Evolutionary conservation across 352 stramenopile genomes (phyloP).

Genomic region (Phytophthora ohioensis): DNA sequence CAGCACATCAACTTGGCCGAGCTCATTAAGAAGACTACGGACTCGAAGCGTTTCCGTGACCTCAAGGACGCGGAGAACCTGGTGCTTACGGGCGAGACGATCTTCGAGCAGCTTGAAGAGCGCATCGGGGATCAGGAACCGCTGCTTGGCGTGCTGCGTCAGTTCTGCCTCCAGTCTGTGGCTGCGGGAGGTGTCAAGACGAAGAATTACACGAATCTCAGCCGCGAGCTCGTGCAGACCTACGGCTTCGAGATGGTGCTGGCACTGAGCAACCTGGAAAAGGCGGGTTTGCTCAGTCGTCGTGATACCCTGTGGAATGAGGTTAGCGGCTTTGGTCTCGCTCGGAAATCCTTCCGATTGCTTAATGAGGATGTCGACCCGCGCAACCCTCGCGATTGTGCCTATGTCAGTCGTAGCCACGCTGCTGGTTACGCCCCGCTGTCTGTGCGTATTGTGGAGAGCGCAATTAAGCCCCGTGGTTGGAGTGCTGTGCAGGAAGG

Average conservation of each 20-base stretch:
- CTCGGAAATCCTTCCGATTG: constrained; percentile 92
- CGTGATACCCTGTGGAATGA: constrained; percentile 90
- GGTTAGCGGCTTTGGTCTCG: constrained; percentile 82
- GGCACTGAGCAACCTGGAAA: constrained; percentile 95
- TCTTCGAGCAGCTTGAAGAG: constrained; percentile 96
- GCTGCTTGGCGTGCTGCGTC: constrained; percentile 89
- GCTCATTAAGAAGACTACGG: constrained; percentile 95
- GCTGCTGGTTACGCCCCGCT: constrained; percentile 94
- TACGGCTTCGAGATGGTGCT: constrained; percentile 97
- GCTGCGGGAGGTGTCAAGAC: constrained; percentile 94
- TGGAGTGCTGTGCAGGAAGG: constrained; percentile 85
- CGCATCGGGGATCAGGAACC: constrained; percentile 94
- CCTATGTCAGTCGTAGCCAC: constrained; percentile 90
- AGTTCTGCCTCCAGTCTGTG: constrained; percentile 95
- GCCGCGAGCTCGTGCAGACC: constrained; percentile 95
- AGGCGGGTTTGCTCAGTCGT: constrained; percentile 90
- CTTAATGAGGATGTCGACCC: constrained; percentile 97
- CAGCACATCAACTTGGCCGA: constrained; percentile 98
- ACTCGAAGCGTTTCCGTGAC: constrained; percentile 94
- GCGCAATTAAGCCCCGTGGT: constrained; percentile 75
- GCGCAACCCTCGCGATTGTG: constrained; percentile 94
- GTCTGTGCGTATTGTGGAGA: constrained; percentile 93
- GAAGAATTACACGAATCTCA: constrained; percentile 95
- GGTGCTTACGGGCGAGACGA: constrained; percentile 96
- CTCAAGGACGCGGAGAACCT: constrained; percentile 95